These are phyloP conservation scores for Yarrowia galli DNA, from an alignment of 1,139 yeast genomes.

Conservation along the genomic window DNA sequence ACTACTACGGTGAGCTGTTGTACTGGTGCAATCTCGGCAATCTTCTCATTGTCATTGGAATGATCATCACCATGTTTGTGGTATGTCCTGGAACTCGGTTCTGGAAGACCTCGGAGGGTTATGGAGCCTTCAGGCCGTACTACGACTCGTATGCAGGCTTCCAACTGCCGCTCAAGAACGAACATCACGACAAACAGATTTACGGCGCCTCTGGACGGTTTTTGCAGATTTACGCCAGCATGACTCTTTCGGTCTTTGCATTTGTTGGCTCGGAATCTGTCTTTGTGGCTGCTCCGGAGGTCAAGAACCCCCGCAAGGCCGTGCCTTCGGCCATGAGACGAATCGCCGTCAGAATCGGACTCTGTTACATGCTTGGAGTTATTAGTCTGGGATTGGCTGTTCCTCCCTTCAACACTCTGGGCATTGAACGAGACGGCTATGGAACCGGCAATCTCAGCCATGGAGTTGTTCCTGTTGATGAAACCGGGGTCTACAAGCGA, in stretches of 20 bases:
- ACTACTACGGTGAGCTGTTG: slow-evolving; percentile 79
- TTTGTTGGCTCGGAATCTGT: slow-evolving; percentile 85
- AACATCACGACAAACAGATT: not conserved
- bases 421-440: not conserved
- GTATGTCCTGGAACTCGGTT: slow-evolving; percentile 62
- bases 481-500: too few relatives aligned
- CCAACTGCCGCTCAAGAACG: slow-evolving; percentile 55
- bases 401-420: slow-evolving; percentile 40
- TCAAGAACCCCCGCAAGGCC: slow-evolving; percentile 78
- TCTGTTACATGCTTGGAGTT: slow-evolving; percentile 74
- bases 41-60: slow-evolving; percentile 60
- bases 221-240: slow-evolving; percentile 68
- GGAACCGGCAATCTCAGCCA: not conserved
- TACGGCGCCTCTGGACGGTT: slow-evolving; percentile 69
- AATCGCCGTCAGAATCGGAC: slow-evolving; percentile 73
- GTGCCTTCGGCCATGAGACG: slow-evolving; percentile 79
- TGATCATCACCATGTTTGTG: slow-evolving; percentile 70
- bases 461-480: not conserved
- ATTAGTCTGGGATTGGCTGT: slow-evolving; percentile 66
- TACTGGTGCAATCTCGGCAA: slow-evolving; percentile 68
- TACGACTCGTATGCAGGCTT: slow-evolving; percentile 58
- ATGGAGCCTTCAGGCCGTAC: slow-evolving; percentile 71
- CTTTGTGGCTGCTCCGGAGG: slow-evolving; percentile 86
- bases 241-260: slow-evolving; percentile 71
- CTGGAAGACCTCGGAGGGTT: slow-evolving; percentile 46